A percentile compares a stretch with the other conserved stretches of the same genome.
Conservation (phyloP, 2,329 filamentous ascomycete genomes). For the Rhynchosporium agropyri region DNA sequence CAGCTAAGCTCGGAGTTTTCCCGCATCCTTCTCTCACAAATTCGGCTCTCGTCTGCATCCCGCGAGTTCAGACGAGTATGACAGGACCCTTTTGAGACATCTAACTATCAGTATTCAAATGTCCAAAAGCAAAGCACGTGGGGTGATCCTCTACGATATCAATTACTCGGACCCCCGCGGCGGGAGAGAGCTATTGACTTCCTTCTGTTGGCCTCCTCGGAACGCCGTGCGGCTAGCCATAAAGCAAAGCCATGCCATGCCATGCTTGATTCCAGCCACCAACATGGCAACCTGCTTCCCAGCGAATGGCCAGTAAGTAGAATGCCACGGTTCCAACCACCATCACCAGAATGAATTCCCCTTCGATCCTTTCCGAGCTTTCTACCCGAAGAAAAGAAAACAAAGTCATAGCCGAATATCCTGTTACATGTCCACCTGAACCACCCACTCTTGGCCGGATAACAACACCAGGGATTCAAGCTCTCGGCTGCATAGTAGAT, state of each 20-base stretch:
- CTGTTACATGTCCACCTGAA: no score
- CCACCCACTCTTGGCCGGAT: not conserved
- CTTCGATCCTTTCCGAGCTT: slow-evolving; percentile 1
- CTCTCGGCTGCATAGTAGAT: not conserved
- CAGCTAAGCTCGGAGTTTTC: no score
- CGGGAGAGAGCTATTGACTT: not conserved
- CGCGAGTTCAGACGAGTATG: no score
- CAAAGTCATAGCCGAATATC: no score
- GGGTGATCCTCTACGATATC: not conserved
- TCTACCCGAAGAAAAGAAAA: not conserved
- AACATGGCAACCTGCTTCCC: not conserved
- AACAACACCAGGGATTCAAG: slow-evolving; percentile 5
- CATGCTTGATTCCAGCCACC: slow-evolving; percentile 18
- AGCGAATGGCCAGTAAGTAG: slow-evolving; percentile 8
- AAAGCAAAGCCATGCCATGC: not conserved
- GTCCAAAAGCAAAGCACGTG: not conserved
- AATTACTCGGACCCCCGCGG: slow-evolving; percentile 2
- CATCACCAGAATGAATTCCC: not conserved
- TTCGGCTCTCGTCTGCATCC: no score
- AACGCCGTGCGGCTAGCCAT: not conserved
- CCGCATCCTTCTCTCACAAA: no score
- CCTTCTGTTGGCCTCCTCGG: not conserved
- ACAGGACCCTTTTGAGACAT: no score
- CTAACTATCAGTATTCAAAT: not conserved
- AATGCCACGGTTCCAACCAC: slow-evolving; percentile 13